Conservation (phyloP, 2,329 filamentous ascomycete species). For the Didymella pomorum region DNA sequence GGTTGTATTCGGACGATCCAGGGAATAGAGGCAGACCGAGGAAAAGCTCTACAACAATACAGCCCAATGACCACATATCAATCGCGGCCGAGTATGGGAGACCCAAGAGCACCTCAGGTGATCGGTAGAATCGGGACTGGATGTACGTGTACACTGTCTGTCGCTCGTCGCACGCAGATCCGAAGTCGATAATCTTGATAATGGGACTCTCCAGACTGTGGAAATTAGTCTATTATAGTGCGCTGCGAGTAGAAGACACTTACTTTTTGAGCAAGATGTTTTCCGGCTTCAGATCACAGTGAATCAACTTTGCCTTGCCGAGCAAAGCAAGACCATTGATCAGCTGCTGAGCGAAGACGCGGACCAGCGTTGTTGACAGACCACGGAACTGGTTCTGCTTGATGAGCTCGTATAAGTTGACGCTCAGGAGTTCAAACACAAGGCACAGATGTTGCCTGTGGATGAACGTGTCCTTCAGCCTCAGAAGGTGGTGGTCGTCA, state of each 20-base stretch:
- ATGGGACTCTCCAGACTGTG: conserved; percentile 89
- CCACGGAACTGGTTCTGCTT: conserved; percentile 99
- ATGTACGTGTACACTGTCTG: conserved; percentile 99
- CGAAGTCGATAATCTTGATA: conserved; percentile 99
- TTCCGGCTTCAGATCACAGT: conserved; percentile 97
- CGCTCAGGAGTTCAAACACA: conserved; percentile 94
- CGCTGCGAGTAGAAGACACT: conserved; percentile 33
- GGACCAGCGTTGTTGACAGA: conserved; percentile 92
- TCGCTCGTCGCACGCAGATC: conserved; percentile 95
- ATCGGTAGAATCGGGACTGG: conserved; percentile 96
- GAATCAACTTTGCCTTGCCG: conserved; percentile 95
- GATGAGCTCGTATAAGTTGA: conserved; percentile 98
- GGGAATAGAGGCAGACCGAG: conserved; percentile 93
- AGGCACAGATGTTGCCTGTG: conserved; percentile 96
- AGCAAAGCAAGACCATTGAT: conserved; percentile 90
- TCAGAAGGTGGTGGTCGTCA: conserved; percentile 93
- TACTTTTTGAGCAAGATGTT: conserved; percentile 96
- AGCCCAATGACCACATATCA: conserved; percentile 99
- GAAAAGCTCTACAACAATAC: conserved; percentile 97
- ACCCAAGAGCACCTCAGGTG: conserved; percentile 93
- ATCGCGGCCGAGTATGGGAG: conserved; percentile 97
- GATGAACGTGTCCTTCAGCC: conserved; percentile 97
- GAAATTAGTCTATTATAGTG: conserved; percentile 20
- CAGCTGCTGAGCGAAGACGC: conserved; percentile 96
- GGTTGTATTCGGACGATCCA: conserved; percentile 98